Conservation (phyloP, 495 filamentous ascomycete species). For the Penicillium nucicola region DNA sequence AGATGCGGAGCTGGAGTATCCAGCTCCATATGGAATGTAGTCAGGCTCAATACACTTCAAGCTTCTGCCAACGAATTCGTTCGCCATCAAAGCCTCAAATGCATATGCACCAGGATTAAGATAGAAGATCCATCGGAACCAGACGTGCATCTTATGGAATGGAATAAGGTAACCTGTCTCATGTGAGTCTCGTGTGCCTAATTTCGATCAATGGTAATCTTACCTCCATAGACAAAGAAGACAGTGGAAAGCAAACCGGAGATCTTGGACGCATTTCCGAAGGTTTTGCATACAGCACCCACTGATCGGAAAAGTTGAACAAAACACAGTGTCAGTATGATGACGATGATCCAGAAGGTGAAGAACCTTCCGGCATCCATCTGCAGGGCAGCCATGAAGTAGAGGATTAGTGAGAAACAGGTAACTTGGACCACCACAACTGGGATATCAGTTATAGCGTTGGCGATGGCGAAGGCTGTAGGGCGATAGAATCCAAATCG, state of each 20-base stretch:
- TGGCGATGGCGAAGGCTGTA: conserved; percentile 75
- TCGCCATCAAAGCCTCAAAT: conserved; percentile 87
- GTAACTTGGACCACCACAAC: conserved; percentile 66
- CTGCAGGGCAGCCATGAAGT: conserved; percentile 71
- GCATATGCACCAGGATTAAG: conserved; percentile 81
- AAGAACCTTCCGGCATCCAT: conserved; percentile 74
- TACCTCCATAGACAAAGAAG: conserved; percentile 76
- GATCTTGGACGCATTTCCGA: conserved; percentile 81
- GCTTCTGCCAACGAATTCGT: conserved; percentile 80
- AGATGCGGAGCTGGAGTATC: conserved; percentile 58
- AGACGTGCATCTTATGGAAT: conserved; percentile 66
- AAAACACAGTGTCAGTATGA: conserved; percentile 67
- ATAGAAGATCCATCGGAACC: conserved; percentile 90
- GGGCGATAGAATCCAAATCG: conserved; percentile 73
- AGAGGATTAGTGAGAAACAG: conserved; percentile 71
- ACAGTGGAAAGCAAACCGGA: conserved; percentile 72
- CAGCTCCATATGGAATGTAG: conserved; percentile 59
- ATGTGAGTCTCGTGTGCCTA: conserved; percentile 54
- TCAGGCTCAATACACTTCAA: conserved; percentile 69
- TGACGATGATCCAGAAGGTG: conserved; percentile 68
- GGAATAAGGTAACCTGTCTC: conserved; percentile 83
- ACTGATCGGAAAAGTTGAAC: conserved; percentile 74
- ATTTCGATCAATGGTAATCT: conserved; percentile 30
- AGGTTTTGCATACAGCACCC: conserved; percentile 74
- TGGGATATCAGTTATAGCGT: conserved; percentile 71